Base-by-base conservation (phyloP, 2,329 filamentous ascomycete species). In the Curvularia hawaiiensis region DNA sequence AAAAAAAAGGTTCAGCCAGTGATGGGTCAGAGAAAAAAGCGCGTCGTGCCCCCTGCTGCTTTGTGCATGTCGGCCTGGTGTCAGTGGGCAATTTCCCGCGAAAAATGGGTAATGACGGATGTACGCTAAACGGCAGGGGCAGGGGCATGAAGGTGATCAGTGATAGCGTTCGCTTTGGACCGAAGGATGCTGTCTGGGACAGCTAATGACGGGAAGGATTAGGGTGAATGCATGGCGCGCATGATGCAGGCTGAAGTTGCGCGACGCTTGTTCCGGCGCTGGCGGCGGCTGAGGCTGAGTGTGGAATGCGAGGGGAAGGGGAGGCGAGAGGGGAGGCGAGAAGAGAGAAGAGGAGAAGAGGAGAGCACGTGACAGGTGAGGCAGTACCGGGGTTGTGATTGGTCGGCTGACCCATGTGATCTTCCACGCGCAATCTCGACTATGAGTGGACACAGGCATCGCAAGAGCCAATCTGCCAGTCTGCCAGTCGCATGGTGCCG, bases 191-290 rank as follows among this genome's bases (percentile, higher is more conserved):
- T 30, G 38, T 24, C 31, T 51, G 50, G 50, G 30, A 52, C 39
- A 43, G 30, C 50, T 46, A 58, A 30, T 26, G 44, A 22, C 49
- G 51, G 50, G 48, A 50, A 54, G 47, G 51, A 54, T 35, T 49
- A 26, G 45, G 33, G 40, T 43, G 41, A 22, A 51, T 44, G 52
- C 56, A 58, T 50, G 46, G 55, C 55, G 55, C 55, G 55, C 55
- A 54, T 50, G 46, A 45, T 26, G 50, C 28, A n/a, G 35, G 30
- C 47, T 57, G 26, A 20, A 35, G 24, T 50, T 47, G 24, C n/a
- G 30, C 30, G 47, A 51, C 20, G 40, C 22, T 12, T 35, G 33
- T 16, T 35, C 33, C n/a, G 33, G 33, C 14, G 33, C 33, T 16
- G 33, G 14, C 33, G 33, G 33, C 4, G 30, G 26, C 10, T n/a